phyloP scores from a whole-genome alignment of 1,139 yeast genomes.

The Pichia sp. region DNA sequence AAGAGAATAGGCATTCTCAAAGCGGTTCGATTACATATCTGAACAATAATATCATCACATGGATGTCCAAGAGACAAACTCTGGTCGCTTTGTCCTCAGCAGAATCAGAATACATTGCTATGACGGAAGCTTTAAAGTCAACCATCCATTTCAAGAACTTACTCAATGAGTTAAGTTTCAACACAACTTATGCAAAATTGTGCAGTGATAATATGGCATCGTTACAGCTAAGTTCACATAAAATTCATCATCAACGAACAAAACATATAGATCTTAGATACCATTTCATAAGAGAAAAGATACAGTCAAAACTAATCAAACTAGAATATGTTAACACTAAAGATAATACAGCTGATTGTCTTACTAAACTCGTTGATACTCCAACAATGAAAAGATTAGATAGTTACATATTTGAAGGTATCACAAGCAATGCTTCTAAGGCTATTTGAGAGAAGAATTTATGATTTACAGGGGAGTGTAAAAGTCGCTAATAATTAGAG shows the following conservation, averaged over 20 bases:
- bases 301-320: conserved; percentile 4
- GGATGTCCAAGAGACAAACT: conserved; percentile 5
- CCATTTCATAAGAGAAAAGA: conserved; percentile 8
- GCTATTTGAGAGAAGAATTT: background rate
- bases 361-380: conserved; percentile 5
- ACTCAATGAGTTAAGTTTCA: conserved; percentile 3
- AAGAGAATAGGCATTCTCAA: conserved; percentile 3
- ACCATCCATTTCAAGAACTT: conserved; percentile 1
- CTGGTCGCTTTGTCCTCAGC: conserved; percentile 3
- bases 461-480: background rate
- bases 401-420: background rate
- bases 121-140: conserved; percentile 3
- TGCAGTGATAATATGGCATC: conserved; percentile 11
- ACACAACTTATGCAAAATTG: conserved; percentile 2
- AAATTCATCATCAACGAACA: conserved; percentile 7
- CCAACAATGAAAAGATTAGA: background rate
- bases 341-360: conserved; percentile 7
- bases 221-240: conserved; percentile 7
- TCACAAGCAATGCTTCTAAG: background rate
- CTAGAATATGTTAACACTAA: conserved; percentile 6
- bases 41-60: conserved; percentile 1
- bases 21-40: conserved; percentile 2
- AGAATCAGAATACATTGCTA: conserved; percentile 4
- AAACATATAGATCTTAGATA: conserved; percentile 11
- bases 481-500: background rate